Percentiles rank a stretch among this genome's conserved stretches.
Evolutionary conservation across 306 rosid genomes (phyloP).

Genomic region (Carpinus viminea): DNA sequence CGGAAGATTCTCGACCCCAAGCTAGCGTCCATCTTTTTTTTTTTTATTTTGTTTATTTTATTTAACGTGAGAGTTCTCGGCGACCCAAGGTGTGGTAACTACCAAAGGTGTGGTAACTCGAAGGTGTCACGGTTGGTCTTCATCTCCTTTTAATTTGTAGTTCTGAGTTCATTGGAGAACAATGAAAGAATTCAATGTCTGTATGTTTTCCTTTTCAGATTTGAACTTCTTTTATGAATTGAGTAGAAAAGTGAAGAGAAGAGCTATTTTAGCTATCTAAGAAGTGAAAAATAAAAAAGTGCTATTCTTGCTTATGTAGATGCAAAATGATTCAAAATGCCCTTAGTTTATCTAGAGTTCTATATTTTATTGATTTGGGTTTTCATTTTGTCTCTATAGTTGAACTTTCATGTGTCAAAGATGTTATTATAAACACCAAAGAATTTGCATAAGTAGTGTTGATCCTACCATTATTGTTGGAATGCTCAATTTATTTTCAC

Average conservation of each 20-base stretch:
- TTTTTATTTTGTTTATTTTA: no score
- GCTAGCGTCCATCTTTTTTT: no score
- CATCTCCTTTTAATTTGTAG: neutral
- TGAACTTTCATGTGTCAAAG: neutral
- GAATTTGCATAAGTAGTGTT: neutral
- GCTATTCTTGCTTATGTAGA: neutral
- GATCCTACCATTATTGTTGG: neutral
- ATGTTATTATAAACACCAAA: slow-evolving; percentile 3
- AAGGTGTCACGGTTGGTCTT: neutral
- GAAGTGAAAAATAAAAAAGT: neutral
- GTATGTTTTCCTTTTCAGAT: neutral
- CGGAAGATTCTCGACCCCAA: no score
- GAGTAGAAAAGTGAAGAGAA: neutral
- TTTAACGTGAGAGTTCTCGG: no score
- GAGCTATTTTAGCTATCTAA: neutral
- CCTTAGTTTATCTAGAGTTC: neutral
- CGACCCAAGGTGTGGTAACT: no score
- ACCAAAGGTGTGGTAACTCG: no score
- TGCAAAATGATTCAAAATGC: neutral
- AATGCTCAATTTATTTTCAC: neutral
- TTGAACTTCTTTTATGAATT: neutral
- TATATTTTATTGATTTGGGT: neutral
- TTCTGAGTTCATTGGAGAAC: neutral
- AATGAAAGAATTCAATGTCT: neutral
- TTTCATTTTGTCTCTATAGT: neutral